These are phyloP conservation scores for Dothiorella sarmentorum DNA, from an alignment of 2,329 filamentous ascomycete genomes.

Conservation along the genomic window DNA sequence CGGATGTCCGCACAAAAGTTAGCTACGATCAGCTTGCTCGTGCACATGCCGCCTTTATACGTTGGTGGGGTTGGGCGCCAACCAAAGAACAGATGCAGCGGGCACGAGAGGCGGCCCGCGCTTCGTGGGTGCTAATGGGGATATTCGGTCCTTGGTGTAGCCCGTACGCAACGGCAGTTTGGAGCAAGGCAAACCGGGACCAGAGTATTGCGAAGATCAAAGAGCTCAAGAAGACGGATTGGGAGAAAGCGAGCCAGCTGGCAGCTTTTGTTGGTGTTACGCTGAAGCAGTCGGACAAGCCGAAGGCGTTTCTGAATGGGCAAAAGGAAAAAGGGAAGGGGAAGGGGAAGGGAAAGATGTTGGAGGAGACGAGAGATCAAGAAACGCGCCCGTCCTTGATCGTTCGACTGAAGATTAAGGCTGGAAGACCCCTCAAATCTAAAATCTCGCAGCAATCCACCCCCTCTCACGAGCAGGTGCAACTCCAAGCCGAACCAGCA, in stretches of 20 bases:
- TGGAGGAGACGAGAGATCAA: not conserved
- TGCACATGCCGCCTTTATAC: not conserved
- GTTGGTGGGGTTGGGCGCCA: not conserved
- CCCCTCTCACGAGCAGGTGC: too few relatives aligned
- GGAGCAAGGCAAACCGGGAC: not conserved
- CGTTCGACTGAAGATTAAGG: not conserved
- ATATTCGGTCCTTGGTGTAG: not conserved
- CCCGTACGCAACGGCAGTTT: not conserved
- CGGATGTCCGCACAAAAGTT: not conserved
- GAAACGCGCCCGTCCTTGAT: not conserved
- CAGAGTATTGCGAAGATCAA: not conserved
- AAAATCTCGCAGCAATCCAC: not conserved
- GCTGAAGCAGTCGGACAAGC: not conserved
- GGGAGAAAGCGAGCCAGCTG: not conserved
- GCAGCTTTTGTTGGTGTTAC: not conserved
- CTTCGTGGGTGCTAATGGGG: not conserved
- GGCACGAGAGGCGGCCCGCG: not conserved
- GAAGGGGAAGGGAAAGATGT: not conserved
- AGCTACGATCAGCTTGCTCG: not conserved
- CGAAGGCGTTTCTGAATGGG: not conserved
- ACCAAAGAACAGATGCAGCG: not conserved
- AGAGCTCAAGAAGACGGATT: not conserved
- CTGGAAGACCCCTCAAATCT: too few relatives aligned
- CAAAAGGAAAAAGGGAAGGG: not conserved
- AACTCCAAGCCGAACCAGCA: too few relatives aligned